phyloP scores from a whole-genome alignment of 352 stramenopile genomes.

The Hyphochytrium catenoides region DNA sequence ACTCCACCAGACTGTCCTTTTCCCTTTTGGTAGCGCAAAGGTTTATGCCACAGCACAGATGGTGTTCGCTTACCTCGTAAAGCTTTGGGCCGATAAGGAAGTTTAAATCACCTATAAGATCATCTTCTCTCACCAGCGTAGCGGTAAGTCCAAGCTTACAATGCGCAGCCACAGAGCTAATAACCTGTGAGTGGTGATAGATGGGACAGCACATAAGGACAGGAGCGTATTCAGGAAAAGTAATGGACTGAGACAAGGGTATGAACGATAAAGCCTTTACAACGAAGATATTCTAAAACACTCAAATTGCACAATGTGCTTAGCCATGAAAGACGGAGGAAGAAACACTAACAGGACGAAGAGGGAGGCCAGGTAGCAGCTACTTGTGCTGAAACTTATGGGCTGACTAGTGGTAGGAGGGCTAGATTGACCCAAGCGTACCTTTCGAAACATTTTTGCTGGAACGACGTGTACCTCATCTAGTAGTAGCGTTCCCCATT shows the following conservation, averaged over 20 bases:
- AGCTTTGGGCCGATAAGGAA: slow-evolving; percentile 96
- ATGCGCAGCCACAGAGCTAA: slow-evolving; percentile 79
- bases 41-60: too few species aligned
- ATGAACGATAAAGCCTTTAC: slow-evolving; percentile 1
- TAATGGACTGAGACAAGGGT: slow-evolving; percentile 4
- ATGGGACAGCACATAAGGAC: slow-evolving; percentile 9
- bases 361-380: too few species aligned
- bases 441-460: slow-evolving; percentile 93
- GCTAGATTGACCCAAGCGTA: slow-evolving; percentile 13
- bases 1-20: too few species aligned
- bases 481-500: slow-evolving; percentile 95
- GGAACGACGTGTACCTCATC: slow-evolving; percentile 95
- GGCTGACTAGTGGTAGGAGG: too few species aligned
- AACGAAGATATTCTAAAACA: too few species aligned
- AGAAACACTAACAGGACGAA: too few species aligned
- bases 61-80: too few species aligned
- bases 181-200: slow-evolving; percentile 21
- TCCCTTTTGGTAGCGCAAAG: too few species aligned
- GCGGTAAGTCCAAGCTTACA: slow-evolving; percentile 95
- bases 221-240: slow-evolving; percentile 1
- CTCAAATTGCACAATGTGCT: too few species aligned
- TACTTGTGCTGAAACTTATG: too few species aligned
- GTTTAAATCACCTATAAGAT: slow-evolving; percentile 96
- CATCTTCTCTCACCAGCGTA: slow-evolving; percentile 95
- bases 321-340: too few species aligned